Evolutionary conservation across 2,329 filamentous ascomycete genomes (phyloP), one percentile per base, ranked within the genome.

Genomic region (Drechmeria coniospora): DNA sequence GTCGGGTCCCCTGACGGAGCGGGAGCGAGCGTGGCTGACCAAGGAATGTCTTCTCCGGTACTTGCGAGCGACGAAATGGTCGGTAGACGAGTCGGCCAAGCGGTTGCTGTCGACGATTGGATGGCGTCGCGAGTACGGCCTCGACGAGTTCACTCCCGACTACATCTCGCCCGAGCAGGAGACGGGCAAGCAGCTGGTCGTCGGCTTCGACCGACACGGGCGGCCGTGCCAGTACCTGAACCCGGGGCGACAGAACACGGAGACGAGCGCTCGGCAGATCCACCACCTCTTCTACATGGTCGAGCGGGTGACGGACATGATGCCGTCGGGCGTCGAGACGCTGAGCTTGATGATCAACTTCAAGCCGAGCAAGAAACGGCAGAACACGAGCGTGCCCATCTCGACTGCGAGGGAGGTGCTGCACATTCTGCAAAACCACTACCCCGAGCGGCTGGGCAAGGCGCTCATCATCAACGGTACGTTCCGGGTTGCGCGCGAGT

Each of bases 261-360:
- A 92, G 41, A 68, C 74, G 31, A 79, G 74, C 35, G 80, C 84
- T 21, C 70, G 82, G 41, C 90, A 95, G 57, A 75, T 93, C 30
- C 76, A 98, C 54, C 86, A 95, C 51, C 61, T 98, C 34, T 84
- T 94, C 28, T 98, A 79, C 59, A 94, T 95, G 86, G 58, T 95
- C 23, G 90, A 98, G 61, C 70, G 82, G 21, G 75, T 80, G 19
- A 72, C 93, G 38, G 86, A 94, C 42, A 57, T 95, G 36, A 84
- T 92, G 72, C 77, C 79, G 0, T 66, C 86, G 0, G 79, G 79
- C 10, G 82, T 92, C 49, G 90, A 95, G 58, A 90, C 73, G 26
- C 55, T 93, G 32, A 79, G 80, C 23, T 64, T 98, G 31, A 61
- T 95, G 40, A 86, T 95, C 54, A 87, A 94, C 58, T 95, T 93